phyloP scores from a whole-genome alignment of 768 basidiomycete genomes.

The Hygrocybe punicea region DNA sequence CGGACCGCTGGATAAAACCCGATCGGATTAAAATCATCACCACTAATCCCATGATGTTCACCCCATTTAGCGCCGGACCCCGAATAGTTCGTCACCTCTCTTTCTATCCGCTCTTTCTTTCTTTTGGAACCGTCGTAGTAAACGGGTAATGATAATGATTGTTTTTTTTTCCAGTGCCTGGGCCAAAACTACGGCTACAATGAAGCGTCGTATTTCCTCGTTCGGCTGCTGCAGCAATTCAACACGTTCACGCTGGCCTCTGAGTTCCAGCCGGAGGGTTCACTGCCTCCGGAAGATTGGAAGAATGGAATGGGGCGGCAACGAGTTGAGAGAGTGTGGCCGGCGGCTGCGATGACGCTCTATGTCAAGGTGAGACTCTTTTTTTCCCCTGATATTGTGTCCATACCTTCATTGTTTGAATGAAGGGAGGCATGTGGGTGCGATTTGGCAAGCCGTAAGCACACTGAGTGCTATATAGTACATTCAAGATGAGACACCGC shows the following conservation, averaged over 20 bases:
- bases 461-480: not conserved
- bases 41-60: slow-evolving; percentile 64
- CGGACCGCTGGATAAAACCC: slow-evolving; percentile 72
- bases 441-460: slow-evolving; percentile 34
- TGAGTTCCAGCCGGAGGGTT: slow-evolving; percentile 59
- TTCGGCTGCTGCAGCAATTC: slow-evolving; percentile 62
- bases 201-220: slow-evolving; percentile 70
- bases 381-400: slow-evolving; percentile 4
- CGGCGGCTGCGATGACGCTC: slow-evolving; percentile 59
- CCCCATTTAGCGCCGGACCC: slow-evolving; percentile 73
- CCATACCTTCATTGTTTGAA: not conserved
- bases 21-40: slow-evolving; percentile 48
- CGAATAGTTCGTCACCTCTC: slow-evolving; percentile 41
- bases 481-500: too few species aligned
- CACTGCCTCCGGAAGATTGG: slow-evolving; percentile 63
- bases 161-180: slow-evolving; percentile 47
- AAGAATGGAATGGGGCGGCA: slow-evolving; percentile 47
- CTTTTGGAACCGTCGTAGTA: too few species aligned
- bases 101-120: not conserved
- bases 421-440: slow-evolving; percentile 60
- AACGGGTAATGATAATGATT: not conserved
- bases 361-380: slow-evolving; percentile 55
- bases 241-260: slow-evolving; percentile 55
- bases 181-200: slow-evolving; percentile 76
- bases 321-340: slow-evolving; percentile 56